These are phyloP conservation scores for Scenedesmus sp. DNA, from an alignment of 163 green algal species.

Conservation along the genomic window DNA sequence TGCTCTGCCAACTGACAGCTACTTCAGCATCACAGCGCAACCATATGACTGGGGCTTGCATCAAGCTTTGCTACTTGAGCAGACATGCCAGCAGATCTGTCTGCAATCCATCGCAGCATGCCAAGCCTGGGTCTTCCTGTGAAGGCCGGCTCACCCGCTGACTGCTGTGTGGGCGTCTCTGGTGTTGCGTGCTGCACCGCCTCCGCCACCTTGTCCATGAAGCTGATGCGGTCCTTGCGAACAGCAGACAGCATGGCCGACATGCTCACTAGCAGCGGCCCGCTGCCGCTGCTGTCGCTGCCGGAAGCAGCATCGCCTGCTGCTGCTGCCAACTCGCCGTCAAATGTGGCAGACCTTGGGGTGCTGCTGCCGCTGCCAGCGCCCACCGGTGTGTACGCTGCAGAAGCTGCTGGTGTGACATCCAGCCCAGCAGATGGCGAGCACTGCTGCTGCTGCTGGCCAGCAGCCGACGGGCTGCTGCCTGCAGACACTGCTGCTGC, in stretches of 20 bases:
- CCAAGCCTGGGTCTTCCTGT: too few relatives aligned
- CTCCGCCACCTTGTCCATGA: slow-evolving; percentile 59
- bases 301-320: neutral
- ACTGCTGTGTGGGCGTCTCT: neutral
- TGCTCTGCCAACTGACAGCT: too few relatives aligned
- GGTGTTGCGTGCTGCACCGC: slow-evolving; percentile 48
- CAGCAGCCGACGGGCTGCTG: neutral
- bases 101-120: too few relatives aligned
- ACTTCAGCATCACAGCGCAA: too few relatives aligned
- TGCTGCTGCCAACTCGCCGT: slow-evolving; percentile 1
- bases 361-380: neutral
- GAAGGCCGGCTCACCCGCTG: neutral
- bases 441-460: slow-evolving; percentile 10
- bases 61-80: too few relatives aligned
- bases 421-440: neutral
- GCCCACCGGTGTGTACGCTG: neutral
- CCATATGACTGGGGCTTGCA: too few relatives aligned
- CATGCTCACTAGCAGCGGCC: slow-evolving; percentile 14
- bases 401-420: neutral
- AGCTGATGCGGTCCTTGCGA: slow-evolving; percentile 60
- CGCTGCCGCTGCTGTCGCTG: slow-evolving; percentile 2
- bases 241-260: slow-evolving; percentile 57
- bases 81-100: too few relatives aligned
- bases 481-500: neutral
- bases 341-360: neutral